These are phyloP conservation scores for Clarireedia sp. DNA, from an alignment of 2,329 filamentous ascomycete genomes.

Conservation along the genomic window DNA sequence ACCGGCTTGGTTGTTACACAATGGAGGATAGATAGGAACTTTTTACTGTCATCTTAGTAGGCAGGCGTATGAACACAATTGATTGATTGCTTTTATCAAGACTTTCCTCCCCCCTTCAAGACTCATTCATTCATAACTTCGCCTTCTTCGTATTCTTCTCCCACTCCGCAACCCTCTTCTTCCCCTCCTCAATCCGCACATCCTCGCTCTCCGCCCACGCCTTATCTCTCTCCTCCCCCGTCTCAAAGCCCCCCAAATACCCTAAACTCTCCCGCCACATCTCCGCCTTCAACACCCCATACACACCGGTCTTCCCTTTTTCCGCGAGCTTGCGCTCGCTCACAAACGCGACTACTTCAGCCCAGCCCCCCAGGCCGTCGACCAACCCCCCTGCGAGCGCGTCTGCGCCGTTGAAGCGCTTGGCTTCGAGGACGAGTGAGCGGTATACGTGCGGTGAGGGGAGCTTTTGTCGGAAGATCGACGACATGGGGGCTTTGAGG, in stretches of 20 bases:
- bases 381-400: constrained; percentile 61
- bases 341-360: constrained; percentile 55
- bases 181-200: constrained; percentile 17
- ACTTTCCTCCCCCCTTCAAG: neutral
- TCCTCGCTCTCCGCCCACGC: constrained; percentile 32
- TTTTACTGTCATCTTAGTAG: neutral
- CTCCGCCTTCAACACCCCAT: constrained; percentile 64
- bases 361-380: constrained; percentile 57
- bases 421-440: constrained; percentile 64
- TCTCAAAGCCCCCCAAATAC: constrained; percentile 46
- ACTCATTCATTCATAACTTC: constrained; percentile 25
- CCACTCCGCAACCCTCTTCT: constrained; percentile 22
- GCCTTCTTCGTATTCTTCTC: constrained; percentile 21
- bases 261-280: constrained; percentile 62
- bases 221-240: constrained; percentile 42
- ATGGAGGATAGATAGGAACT: neutral
- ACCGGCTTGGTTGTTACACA: neutral
- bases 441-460: constrained; percentile 46
- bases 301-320: constrained; percentile 59
- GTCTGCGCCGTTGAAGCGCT: constrained; percentile 54
- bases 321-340: constrained; percentile 48
- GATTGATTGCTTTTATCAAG: neutral
- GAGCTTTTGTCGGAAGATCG: constrained; percentile 66
- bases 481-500: constrained; percentile 65
- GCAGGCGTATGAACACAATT: constrained; percentile 2